Evolutionary conservation across 2,329 filamentous ascomycete species (phyloP), one percentile per base, ranked within the genome.

Genomic region (Aureobasidium lini): DNA sequence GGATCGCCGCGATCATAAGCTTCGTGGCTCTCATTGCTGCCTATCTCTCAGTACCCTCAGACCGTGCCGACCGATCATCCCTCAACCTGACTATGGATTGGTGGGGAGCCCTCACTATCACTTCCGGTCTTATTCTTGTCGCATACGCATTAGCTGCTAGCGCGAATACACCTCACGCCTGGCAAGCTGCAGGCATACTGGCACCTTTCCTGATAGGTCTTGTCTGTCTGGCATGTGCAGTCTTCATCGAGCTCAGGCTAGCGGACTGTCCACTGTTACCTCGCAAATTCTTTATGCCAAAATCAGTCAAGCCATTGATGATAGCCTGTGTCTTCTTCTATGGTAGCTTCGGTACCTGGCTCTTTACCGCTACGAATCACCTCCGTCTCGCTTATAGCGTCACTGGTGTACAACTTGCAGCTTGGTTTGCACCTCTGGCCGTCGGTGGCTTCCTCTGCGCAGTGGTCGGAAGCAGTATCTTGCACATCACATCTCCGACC

Each of bases 31-130:
- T 65, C 0, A 52, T 71, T 9, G 65, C 65, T 15, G 69, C 69
- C 2, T 72, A 68, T 53, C 48, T 73, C 8, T 68, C 65, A 3
- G 66, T 72, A 2, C 71, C 71, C 10, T 63, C 66, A 16, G 70
- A 72, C 44, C 57, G 64, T 31, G 67, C 66, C 5, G 69, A 71
- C 59, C 61, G 70, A 13, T 62, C 66, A 46, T 58, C 66, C 43
- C 57, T 71, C 29, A 65, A 65, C 11, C 62, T 72, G 52, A 67
- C 70, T 61, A 73, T 72, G 71, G 71, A 73, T 60, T 73, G 70
- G 70, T 53, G 65, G 23, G 71, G 71, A 11, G 64, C 68, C 8
- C 62, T 69, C 44, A 58, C 71, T 13, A 71, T 72, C 40, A 72
- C 68, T 9, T 64, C 65, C 28, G 71, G 71, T 9, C 60, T 73